phyloP scores from a whole-genome alignment of 31 red algal species.

The Pterothamnion heteromorphum region DNA sequence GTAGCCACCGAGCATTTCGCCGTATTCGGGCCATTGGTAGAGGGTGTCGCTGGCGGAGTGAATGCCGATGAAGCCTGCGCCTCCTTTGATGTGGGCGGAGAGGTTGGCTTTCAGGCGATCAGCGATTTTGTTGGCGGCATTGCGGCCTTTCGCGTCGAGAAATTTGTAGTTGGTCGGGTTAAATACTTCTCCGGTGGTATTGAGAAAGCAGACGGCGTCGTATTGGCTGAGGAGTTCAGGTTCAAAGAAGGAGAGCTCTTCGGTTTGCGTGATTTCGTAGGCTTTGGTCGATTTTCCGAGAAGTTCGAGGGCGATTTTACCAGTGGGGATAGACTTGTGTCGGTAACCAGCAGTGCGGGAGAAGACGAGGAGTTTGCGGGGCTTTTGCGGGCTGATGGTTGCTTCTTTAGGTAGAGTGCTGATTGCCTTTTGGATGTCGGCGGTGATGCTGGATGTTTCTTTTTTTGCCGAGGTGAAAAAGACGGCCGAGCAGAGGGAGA shows the following conservation, averaged over 20 bases:
- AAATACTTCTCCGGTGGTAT: background rate
- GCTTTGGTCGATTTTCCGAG: background rate
- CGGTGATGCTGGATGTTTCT: background rate
- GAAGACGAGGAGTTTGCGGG: background rate
- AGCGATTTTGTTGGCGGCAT: background rate
- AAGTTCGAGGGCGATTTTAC: background rate
- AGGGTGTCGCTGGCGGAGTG: background rate
- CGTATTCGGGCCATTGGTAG: background rate
- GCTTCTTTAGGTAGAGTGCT: background rate
- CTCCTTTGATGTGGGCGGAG: background rate
- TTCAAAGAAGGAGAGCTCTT: background rate
- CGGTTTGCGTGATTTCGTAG: background rate
- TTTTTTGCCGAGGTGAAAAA: background rate
- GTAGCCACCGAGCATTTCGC: background rate
- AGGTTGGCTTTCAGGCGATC: background rate
- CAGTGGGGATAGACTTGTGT: background rate
- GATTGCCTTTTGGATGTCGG: background rate
- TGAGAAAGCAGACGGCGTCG: background rate
- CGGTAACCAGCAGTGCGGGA: background rate
- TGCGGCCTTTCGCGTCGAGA: background rate
- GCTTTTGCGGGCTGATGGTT: background rate
- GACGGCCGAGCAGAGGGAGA: background rate
- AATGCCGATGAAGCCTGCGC: background rate
- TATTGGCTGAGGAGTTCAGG: background rate
- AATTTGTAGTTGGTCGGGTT: background rate